Evolutionary conservation across 306 rosid genomes (phyloP).

Genomic region (Adenanthera pavonina): DNA sequence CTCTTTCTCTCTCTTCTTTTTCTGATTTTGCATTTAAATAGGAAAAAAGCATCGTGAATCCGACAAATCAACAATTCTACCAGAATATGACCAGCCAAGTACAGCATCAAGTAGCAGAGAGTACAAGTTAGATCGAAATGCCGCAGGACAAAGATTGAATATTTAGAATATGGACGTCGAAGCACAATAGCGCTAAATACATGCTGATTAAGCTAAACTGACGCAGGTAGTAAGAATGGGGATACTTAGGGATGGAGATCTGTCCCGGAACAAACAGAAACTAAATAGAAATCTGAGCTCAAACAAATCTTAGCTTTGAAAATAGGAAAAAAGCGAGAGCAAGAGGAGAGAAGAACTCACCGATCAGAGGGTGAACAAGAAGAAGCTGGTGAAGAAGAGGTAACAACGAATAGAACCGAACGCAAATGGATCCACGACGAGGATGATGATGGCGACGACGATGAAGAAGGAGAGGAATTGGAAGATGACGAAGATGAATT

Average conservation of each 20-base stretch:
- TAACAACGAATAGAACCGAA: constrained; percentile 94
- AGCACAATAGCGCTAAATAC: constrained; percentile 42
- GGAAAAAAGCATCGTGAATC: constrained; percentile 18
- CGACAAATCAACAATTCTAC: constrained; percentile 41
- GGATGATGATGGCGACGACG: constrained; percentile 56
- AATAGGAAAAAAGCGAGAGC: constrained; percentile 1
- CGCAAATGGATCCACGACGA: constrained; percentile 99
- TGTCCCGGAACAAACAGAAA: constrained; percentile 54
- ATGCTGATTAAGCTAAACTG: constrained; percentile 56
- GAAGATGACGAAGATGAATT: constrained; percentile 88
- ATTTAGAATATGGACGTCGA: constrained; percentile 35
- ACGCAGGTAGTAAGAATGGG: constrained; percentile 44
- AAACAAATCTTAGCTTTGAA: constrained; percentile 38
- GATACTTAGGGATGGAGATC: constrained; percentile 61
- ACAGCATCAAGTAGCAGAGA: neutral
- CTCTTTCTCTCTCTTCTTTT: constrained; percentile 13
- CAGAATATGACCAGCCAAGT: constrained; percentile 15
- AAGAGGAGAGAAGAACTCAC: constrained; percentile 69
- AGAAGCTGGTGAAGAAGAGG: constrained; percentile 98
- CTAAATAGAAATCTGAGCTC: constrained; percentile 45
- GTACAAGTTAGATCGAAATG: constrained; percentile 29
- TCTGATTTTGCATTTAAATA: neutral
- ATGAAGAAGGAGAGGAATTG: constrained; percentile 74
- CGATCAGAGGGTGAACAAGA: constrained; percentile 96
- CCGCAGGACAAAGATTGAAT: constrained; percentile 38